Conservation (phyloP, 805 yeast genomes). For the Metschnikowia bowlesiae region DNA sequence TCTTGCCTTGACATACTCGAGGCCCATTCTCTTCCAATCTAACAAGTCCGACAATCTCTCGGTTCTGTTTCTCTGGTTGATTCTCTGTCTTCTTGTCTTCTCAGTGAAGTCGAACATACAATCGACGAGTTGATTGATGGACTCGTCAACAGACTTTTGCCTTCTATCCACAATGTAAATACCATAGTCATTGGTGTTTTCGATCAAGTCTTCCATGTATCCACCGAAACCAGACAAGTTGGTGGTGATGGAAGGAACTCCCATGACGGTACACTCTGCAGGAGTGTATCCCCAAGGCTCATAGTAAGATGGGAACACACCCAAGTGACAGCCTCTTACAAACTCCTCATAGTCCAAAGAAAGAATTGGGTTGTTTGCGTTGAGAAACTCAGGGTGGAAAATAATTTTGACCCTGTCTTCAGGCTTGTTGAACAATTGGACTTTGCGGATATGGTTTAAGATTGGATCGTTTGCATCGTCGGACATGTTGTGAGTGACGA, state of each 20-base stretch:
- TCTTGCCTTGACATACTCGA: conserved; percentile 93
- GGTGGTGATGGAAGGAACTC: conserved; percentile 95
- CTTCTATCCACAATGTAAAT: conserved; percentile 95
- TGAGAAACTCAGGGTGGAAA: conserved; percentile 96
- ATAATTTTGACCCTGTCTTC: conserved; percentile 91
- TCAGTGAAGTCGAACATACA: conserved; percentile 85
- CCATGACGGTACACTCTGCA: conserved; percentile 99
- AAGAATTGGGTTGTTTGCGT: conserved; percentile 89
- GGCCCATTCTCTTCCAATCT: conserved; percentile 98
- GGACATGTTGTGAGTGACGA: conserved; percentile 94
- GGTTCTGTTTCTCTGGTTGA: conserved; percentile 95
- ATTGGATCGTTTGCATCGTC: conserved; percentile 92
- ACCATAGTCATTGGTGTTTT: conserved; percentile 91
- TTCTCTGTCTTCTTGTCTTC: conserved; percentile 93
- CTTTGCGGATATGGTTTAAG: conserved; percentile 85
- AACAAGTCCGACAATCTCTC: conserved; percentile 88
- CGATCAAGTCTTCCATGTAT: conserved; percentile 96
- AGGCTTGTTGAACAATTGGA: conserved; percentile 83
- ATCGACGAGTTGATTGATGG: conserved; percentile 83
- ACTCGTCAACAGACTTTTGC: conserved; percentile 86
- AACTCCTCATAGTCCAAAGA: conserved; percentile 95
- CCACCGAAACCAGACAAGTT: conserved; percentile 96
- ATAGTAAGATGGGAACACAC: conserved; percentile 96
- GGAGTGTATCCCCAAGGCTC: conserved; percentile 99
- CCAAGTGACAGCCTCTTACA: conserved; percentile 96